A percentile compares a stretch with the other conserved stretches of the same genome.
These are phyloP conservation scores for Lipomyces sp. DNA, from an alignment of 805 yeast species.

Conservation along the genomic window DNA sequence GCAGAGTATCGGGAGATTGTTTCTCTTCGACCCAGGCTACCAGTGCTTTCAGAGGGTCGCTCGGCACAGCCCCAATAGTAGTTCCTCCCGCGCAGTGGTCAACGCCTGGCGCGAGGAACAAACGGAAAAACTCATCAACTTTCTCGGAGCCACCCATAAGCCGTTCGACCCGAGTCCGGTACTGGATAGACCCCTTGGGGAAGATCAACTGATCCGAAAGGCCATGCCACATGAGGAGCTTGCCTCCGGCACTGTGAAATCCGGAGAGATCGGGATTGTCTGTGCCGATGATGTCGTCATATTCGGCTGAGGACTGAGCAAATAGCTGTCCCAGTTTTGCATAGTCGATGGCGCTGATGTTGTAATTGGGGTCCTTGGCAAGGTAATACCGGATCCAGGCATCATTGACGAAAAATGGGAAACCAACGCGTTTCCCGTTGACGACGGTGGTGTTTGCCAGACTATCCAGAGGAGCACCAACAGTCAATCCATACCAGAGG, in stretches of 20 bases:
- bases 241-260: constrained; percentile 16
- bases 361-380: constrained; percentile 1
- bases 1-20: constrained; percentile 4
- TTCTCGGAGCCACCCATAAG: background rate
- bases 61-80: constrained; percentile 8
- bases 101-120: constrained; percentile 14
- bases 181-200: background rate
- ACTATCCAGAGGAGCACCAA: background rate
- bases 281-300: constrained; percentile 7
- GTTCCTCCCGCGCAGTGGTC: constrained; percentile 12
- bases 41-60: constrained; percentile 8
- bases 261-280: constrained; percentile 9
- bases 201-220: background rate
- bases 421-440: constrained; percentile 8
- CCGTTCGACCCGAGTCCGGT: constrained; percentile 8
- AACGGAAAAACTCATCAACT: background rate
- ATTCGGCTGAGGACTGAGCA: constrained; percentile 1
- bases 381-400: constrained; percentile 8
- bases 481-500: constrained; percentile 2
- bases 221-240: constrained; percentile 16
- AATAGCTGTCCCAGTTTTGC: constrained; percentile 5
- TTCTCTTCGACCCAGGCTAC: constrained; percentile 13
- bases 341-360: constrained; percentile 1
- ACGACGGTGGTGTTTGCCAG: constrained; percentile 4
- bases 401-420: constrained; percentile 1